phyloP scores from a whole-genome alignment of 116 monocot genomes.

The Trichopus zeylanicus region DNA sequence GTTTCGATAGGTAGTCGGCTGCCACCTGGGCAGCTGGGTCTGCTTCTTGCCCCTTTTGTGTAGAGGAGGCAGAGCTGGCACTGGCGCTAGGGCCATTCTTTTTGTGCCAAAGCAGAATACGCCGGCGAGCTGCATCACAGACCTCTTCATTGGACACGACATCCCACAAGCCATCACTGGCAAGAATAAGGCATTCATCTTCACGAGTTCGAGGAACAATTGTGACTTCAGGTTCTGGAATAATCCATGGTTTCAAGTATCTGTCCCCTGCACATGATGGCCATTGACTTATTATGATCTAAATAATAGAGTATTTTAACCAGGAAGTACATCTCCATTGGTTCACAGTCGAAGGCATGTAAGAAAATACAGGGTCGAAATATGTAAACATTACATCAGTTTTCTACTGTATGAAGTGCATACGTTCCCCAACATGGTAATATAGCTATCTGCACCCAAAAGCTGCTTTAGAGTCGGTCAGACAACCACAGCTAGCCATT shows the following conservation, averaged over 20 bases:
- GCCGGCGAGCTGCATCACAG: conserved; percentile 16
- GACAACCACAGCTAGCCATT: too few relatives aligned
- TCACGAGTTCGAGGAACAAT: conserved; percentile 20
- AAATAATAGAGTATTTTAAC: too few relatives aligned
- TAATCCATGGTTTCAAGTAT: conserved; percentile 50
- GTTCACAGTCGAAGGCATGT: too few relatives aligned
- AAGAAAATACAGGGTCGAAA: too few relatives aligned
- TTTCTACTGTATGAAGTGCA: too few relatives aligned
- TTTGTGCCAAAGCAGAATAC: conserved; percentile 26
- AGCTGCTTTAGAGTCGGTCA: too few relatives aligned
- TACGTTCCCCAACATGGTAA: too few relatives aligned
- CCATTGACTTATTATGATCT: not conserved
- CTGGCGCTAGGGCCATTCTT: conserved; percentile 9
- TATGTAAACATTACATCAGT: too few relatives aligned
- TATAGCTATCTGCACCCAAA: too few relatives aligned
- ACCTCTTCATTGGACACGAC: conserved; percentile 24
- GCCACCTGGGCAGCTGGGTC: conserved; percentile 33
- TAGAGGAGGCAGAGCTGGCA: not conserved
- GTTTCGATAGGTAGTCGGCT: conserved; percentile 29
- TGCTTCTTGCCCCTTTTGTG: conserved; percentile 2
- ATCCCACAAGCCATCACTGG: conserved; percentile 43
- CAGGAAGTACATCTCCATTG: too few relatives aligned
- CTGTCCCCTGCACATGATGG: conserved; percentile 33
- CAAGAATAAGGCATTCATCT: conserved; percentile 47
- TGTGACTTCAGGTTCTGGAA: conserved; percentile 42